Evolutionary conservation across 352 stramenopile genomes (phyloP).

Genomic region (Phytopythium helicoides): DNA sequence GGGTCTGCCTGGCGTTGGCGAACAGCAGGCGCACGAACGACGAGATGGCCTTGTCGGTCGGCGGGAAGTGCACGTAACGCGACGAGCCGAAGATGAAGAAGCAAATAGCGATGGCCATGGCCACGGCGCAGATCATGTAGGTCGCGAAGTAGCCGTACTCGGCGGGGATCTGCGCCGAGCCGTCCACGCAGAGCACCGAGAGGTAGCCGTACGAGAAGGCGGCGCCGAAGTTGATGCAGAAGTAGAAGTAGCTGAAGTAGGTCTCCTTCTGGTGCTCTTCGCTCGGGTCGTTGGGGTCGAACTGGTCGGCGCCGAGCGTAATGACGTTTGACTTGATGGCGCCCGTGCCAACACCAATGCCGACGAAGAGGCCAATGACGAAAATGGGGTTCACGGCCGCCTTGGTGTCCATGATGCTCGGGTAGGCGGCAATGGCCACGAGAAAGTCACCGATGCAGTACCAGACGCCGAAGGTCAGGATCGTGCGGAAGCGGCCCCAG

Average conservation of each 20-base stretch:
- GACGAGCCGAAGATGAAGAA: conserved; percentile 30
- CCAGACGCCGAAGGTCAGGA: conserved; percentile 51
- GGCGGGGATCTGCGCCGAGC: conserved; percentile 49
- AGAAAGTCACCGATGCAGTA: conserved; percentile 54
- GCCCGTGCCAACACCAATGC: too few relatives aligned
- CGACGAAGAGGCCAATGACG: too few relatives aligned
- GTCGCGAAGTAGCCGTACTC: too few relatives aligned
- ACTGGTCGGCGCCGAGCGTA: too few relatives aligned
- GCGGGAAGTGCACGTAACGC: conserved; percentile 43
- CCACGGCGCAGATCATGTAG: conserved; percentile 63
- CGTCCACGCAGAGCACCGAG: conserved; percentile 68
- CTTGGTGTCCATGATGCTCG: conserved; percentile 35
- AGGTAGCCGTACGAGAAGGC: conserved; percentile 73
- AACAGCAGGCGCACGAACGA: conserved; percentile 32
- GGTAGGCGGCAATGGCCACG: conserved; percentile 39
- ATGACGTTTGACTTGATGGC: too few relatives aligned
- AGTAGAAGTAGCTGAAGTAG: conserved; percentile 87
- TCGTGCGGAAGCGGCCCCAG: conserved; percentile 54
- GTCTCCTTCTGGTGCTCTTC: conserved; percentile 45
- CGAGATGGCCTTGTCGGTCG: conserved; percentile 32
- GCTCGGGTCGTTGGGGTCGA: too few relatives aligned
- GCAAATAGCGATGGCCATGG: conserved; percentile 31
- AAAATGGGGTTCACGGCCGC: too few relatives aligned
- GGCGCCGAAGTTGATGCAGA: conserved; percentile 70
- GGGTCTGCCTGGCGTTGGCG: conserved; percentile 14